Base-by-base conservation (phyloP, 176 grass and related monocot species). In the Alloteropsis semialata region DNA sequence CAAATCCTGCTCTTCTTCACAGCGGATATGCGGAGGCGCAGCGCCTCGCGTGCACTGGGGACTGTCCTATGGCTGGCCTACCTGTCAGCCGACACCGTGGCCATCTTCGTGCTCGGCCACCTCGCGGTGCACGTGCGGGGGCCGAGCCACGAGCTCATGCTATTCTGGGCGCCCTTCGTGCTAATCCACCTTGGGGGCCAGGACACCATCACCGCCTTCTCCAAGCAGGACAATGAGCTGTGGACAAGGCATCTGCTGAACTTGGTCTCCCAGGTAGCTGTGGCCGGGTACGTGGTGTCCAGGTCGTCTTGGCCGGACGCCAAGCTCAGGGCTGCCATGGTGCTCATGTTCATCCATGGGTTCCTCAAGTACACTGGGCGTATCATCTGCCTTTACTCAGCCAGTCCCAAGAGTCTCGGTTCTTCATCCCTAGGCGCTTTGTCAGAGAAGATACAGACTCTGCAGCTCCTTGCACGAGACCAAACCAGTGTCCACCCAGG, bases 341-440 rank as follows among this genome's bases (percentile, higher is more conserved):
- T 19, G 14, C 8, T 50, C 13, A 12, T 49, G 3, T 72, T 72
- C 24, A 0, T 21, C 27, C 19, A 0, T 11, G 69, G 69, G 1
- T 48, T 2, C 7, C 0, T 72, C 15, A 72, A 72, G 44, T 32
- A 50, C 1, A 44, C 16, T 6, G 69, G 32, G 44, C 66, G 65
- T 15, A 3, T 0, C 11, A 0, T 0, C 0, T 25, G 21, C 22
- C 65, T 69, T 10, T 38, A 2, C 18, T 3, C 0, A n/a, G 4
- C 2, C 16, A 7, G 8, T 2, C 17, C 32, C 61, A 65, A 4
- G 16, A 1, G 0, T 53, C 8, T 53, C n/a, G n/a, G n/a, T n/a
- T n/a, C n/a, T n/a, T n/a, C n/a, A n/a, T n/a, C n/a, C n/a, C n/a
- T n/a, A n/a, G n/a, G n/a, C n/a, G n/a, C n/a, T n/a, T n/a, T n/a